Base-by-base conservation (phyloP, 1,139 yeast species). In the Casaregolazyma suthepensis region DNA sequence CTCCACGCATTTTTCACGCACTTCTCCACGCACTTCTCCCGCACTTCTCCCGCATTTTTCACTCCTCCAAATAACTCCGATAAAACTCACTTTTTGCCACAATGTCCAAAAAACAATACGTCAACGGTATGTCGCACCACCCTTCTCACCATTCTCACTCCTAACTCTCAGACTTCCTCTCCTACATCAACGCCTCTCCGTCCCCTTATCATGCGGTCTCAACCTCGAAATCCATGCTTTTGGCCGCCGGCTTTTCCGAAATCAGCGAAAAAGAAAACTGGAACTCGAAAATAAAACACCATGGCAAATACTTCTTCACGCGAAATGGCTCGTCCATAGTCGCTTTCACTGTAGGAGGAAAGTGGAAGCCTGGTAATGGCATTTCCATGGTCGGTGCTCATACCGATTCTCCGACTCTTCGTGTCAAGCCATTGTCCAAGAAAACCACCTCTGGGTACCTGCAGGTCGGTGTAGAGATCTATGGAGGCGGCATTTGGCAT, bases 161-260 rank as follows among this genome's bases (percentile, higher is more conserved):
- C 45, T 31, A 47, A 22, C 10, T 23, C 22, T 5, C 17, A 53
- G 87, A 83, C 54, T 88, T 91, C 65, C 75, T 91, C 53, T 78
- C 81, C 55, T 93, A 85, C 66, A 85, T 93, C 62, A 89, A 90
- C 70, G 78, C 78, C 2, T 86, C 96, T 0, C 98, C 97, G 29
- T 86, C 98, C 0, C 98, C 99, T 0, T 93, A 90, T 69, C 99
- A 93, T 70, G 96, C 93, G 1, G 96, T 91, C 2, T 78, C 80
- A 50, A 76, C 79, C 26, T 82, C 85, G 48, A 84, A 83, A 63
- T 63, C 71, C 17, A 71, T 76, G 53, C 75, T 93, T 44, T 52
- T 66, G 2, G 66, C 71, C 1, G 79, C 82, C n/a, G 96, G 95
- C 0, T 91, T 88, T 66, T 67, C 65, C 18, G 95, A 87, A 68